Base-by-base conservation (phyloP, 2,329 filamentous ascomycete species). In the Ophiostoma piceae region DNA sequence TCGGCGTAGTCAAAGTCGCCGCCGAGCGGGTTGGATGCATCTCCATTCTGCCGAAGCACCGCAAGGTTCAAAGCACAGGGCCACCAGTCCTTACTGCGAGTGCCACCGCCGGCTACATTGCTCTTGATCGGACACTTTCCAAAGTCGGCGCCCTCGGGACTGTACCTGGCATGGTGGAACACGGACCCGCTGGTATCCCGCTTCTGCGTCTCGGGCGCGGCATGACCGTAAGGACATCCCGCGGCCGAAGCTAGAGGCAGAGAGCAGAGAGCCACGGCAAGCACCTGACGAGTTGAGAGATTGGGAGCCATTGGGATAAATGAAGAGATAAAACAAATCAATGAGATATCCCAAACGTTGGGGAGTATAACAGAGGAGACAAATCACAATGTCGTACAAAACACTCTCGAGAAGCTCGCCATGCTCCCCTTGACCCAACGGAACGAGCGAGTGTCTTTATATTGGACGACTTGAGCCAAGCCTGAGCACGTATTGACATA, bases 61-160 rank as follows among this genome's bases (percentile, higher is more conserved):
- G 89, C 87, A 74, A 92, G 82, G 76, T 82, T 85, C 73, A 93
- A 80, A 74, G 84, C 81, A 70, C 88, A 84, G 69, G 91, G 90
- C 90, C 90, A 93, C 88, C 90, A 92, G 82, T 93, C 89, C 68
- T 75, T 76, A 82, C 88, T 92, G 72, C 82, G 81, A 74, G 88
- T 90, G 75, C 90, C 91, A 74, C 85, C 86, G 74, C 89, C 89
- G 70, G 79, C 83, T 54, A 80, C 70, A 26, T 66, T 66, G 67
- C 68, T 68, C 47, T 35, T 51, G 11, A 69, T 54, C 37, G 70
- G 70, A 37, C 70, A 71, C 54, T 69, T 69, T 37, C 64, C 65
- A 35, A 64, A 64, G 60, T 37, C 60, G 7, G 29, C 60, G 1
- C 60, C 60, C 16, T 35, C 29, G 2, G 26, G 29, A 29, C 60